These are phyloP conservation scores for Juncus inflexus DNA, from an alignment of 176 grass and related monocot species.

Conservation along the genomic window DNA sequence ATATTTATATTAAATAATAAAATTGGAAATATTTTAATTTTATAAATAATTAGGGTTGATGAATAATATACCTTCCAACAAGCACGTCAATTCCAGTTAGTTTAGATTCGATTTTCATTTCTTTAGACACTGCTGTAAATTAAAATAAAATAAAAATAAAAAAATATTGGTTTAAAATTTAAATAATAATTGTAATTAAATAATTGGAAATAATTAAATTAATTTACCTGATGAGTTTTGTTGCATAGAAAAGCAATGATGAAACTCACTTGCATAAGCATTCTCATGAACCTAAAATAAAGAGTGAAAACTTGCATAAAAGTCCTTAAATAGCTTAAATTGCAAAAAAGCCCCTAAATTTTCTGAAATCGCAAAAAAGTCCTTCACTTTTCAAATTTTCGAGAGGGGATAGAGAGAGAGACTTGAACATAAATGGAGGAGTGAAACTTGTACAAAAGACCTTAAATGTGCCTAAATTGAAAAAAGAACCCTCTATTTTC, in stretches of 20 bases:
- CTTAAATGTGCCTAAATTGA: no score
- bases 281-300: conserved; percentile 82
- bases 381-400: no score
- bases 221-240: conserved; percentile 66
- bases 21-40: conserved; percentile 10
- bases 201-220: conserved; percentile 7
- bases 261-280: conserved; percentile 84
- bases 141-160: conserved; percentile 8
- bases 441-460: no score
- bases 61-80: conserved; percentile 60
- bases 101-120: conserved; percentile 48
- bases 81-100: conserved; percentile 67
- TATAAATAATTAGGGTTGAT: conserved; percentile 20
- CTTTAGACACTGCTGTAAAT: conserved; percentile 43
- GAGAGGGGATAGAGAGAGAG: not conserved
- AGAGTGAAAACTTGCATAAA: not conserved
- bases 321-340: no score
- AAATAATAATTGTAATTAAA: not conserved
- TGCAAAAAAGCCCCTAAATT: no score
- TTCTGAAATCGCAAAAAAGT: no score
- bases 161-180: not conserved
- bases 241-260: conserved; percentile 71
- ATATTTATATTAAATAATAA: conserved; percentile 25
- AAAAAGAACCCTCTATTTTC: no score
- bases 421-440: no score